These are phyloP conservation scores for Trichoderma atrobrunneum DNA, from an alignment of 2,329 filamentous ascomycete species.

Conservation along the genomic window DNA sequence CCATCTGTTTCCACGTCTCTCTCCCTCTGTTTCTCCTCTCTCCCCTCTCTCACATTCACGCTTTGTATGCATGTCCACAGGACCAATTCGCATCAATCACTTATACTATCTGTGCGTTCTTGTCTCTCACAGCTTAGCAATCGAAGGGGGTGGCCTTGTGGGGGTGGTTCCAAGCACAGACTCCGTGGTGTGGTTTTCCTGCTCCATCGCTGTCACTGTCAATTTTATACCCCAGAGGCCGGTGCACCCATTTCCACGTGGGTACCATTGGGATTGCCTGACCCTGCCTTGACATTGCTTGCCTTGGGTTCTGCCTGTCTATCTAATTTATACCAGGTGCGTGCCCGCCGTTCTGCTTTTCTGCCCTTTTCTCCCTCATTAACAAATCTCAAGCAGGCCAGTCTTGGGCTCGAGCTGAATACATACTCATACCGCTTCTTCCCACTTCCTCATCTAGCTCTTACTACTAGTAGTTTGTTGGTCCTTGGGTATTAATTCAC, in stretches of 20 bases:
- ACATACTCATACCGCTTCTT: neutral
- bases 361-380: slow-evolving; percentile 1
- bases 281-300: slow-evolving; percentile 7
- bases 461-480: neutral
- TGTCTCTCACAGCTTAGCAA: neutral
- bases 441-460: neutral
- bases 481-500: neutral
- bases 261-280: slow-evolving; percentile 6
- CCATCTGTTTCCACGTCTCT: neutral
- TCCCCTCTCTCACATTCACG: neutral
- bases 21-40: neutral
- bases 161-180: slow-evolving; percentile 11
- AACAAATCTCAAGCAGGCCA: slow-evolving; percentile 3
- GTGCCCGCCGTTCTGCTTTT: neutral
- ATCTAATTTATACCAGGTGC: slow-evolving; percentile 3
- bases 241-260: slow-evolving; percentile 13
- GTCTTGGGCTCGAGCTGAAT: neutral
- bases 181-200: slow-evolving; percentile 11
- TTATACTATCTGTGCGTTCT: neutral
- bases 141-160: slow-evolving; percentile 1
- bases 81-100: neutral
- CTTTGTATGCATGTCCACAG: neutral
- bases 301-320: neutral
- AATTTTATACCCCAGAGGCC: slow-evolving; percentile 17
- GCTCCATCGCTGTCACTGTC: slow-evolving; percentile 13